Base-by-base conservation (phyloP, 129 eudicot genomes). In the Escallonia herrerae region DNA sequence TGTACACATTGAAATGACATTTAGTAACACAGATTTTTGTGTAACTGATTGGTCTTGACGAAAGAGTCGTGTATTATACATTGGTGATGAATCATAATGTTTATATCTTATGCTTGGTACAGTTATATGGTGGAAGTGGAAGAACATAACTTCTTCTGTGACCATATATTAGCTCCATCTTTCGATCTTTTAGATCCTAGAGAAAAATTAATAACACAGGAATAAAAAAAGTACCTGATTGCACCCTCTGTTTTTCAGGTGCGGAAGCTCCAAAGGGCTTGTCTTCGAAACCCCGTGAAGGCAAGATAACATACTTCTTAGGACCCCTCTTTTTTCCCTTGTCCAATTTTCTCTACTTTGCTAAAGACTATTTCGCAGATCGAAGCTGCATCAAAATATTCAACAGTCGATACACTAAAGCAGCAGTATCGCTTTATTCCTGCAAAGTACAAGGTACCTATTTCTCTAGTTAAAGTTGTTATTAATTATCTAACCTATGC, bases 231-330 rank as follows among this genome's bases (percentile, higher is more conserved):
- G 33, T 22, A 10, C 10, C 43, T 63, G n/a, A 43, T 60, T 50
- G 4, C 6, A 12, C 42, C 56, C 13, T 44, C 50, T 51, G 38
- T 76, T 46, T 46, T 71, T 51, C 89, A 88, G 98, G 98, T 91
- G 72, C 72, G 83, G 77, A 93, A 93, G 84, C 87, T 93, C 58
- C 87, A 93, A 68, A 77, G 90, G 79, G 96, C 96, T 60, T 93
- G 99, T 74, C 60, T 93, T 13, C 81, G 84, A 63, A 84, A 89
- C 65, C 96, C 99, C 44, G 99, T 93, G 42, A 86, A 83, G 95
- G 96, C 80, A 72, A 13, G 56, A 54, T 48, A 66, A 0, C 22
- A 47, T 40, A 38, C 5, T 1, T 43, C 9, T 50, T 8, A 40
- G 7, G 51, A 57, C 56, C 52, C 15, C 42, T 11, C 14, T 2